phyloP scores from a whole-genome alignment of 352 stramenopile genomes.

The Pythium utonaiense region DNA sequence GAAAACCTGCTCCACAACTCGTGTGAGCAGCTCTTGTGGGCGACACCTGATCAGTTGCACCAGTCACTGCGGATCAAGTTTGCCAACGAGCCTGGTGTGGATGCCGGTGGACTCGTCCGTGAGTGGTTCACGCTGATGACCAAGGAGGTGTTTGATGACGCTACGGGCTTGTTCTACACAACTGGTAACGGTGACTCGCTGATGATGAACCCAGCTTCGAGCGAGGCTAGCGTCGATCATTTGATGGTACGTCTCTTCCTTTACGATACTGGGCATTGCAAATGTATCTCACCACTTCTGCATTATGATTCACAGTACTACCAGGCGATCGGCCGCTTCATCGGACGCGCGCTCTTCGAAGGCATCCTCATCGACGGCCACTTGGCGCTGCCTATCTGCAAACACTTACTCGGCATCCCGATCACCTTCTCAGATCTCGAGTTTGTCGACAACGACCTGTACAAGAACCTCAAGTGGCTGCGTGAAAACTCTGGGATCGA shows the following conservation, averaged over 20 bases:
- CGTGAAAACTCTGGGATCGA: conserved; percentile 41
- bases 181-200: too few species aligned
- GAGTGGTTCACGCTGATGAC: conserved; percentile 84
- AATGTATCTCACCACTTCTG: too few species aligned
- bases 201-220: too few species aligned
- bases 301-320: too few species aligned
- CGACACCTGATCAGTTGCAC: conserved; percentile 77
- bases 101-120: conserved; percentile 52
- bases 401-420: conserved; percentile 94
- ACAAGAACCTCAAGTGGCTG: conserved; percentile 52
- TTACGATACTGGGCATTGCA: too few species aligned
- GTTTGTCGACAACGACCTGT: conserved; percentile 54
- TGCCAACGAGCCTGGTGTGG: conserved; percentile 45
- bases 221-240: too few species aligned
- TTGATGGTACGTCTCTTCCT: too few species aligned
- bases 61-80: conserved; percentile 77
- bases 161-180: conserved; percentile 56
- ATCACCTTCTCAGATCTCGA: conserved; percentile 94
- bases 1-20: conserved; percentile 89
- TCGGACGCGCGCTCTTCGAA: conserved; percentile 78
- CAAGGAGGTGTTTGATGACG: conserved; percentile 48
- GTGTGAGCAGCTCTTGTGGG: conserved; percentile 83
- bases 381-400: conserved; percentile 94
- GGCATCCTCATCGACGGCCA: conserved; percentile 94
- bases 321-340: conserved; percentile 46